Percentiles rank a stretch among this genome's conserved stretches.
Conservation (phyloP, 129 eudicot genomes). For the Flaveria trinervia region DNA sequence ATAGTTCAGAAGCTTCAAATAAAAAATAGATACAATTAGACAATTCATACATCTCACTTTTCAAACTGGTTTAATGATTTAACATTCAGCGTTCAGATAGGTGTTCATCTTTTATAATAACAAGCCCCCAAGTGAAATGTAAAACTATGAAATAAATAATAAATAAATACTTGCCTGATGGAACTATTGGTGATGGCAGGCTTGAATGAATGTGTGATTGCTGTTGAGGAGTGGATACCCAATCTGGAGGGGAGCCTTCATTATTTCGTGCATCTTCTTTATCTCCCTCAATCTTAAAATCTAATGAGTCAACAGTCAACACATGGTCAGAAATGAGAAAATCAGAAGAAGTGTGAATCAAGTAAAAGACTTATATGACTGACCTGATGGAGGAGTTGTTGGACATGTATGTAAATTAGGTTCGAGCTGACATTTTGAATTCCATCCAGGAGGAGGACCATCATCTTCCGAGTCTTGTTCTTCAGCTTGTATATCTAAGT, state of each 20-base stretch:
- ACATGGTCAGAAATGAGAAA: background rate
- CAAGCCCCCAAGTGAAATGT: background rate
- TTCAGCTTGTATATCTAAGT: conserved; percentile 33
- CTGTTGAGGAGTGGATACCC: conserved; percentile 33
- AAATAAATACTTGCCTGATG: conserved; percentile 31
- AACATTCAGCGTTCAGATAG: background rate
- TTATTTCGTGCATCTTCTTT: conserved; percentile 35
- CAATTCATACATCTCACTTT: background rate
- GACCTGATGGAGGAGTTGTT: conserved; percentile 26
- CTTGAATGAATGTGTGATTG: conserved; percentile 32
- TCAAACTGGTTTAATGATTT: background rate
- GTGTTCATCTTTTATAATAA: background rate
- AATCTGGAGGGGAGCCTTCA: conserved; percentile 69
- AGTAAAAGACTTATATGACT: conserved; percentile 1
- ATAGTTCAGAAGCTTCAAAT: background rate
- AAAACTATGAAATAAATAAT: background rate
- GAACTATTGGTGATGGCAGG: conserved; percentile 17
- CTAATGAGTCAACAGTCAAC: conserved; percentile 17
- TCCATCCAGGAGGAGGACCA: conserved; percentile 54
- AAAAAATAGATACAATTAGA: background rate
- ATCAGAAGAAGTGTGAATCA: background rate
- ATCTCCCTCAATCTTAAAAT: conserved; percentile 34
- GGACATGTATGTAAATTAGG: conserved; percentile 26
- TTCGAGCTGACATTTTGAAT: conserved; percentile 26
- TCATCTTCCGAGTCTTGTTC: conserved; percentile 38